Base-by-base conservation (phyloP, 2,329 filamentous ascomycete genomes). In the Simplicillium sp. region DNA sequence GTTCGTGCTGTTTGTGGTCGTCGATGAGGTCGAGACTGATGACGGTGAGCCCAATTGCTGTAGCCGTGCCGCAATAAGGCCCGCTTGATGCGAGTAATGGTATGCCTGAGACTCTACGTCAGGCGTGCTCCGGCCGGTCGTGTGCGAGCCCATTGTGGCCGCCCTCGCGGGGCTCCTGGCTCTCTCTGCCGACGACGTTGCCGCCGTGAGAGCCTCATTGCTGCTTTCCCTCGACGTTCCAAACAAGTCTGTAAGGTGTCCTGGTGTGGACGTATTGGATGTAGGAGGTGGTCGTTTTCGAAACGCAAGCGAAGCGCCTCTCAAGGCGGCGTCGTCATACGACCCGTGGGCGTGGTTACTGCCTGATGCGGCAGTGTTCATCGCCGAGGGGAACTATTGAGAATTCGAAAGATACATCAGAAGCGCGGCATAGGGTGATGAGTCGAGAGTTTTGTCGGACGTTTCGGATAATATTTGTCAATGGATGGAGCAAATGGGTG, bases 261-360 rank as follows among this genome's bases (percentile, higher is more conserved):
- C 20, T 25, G 20, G 20, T 25, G 20, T 25, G 9, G 20, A 25
- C 20, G 20, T 6, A 25, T 5, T 25, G 9, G 20, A 25, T 50
- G 53, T 36, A 41, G 39, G 20, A 20, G 38, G 34, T 31, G 36
- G 29, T n/a, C 39, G 46, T 51, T 29, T 48, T 48, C 28, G 46
- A 39, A 78, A 79, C 15, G 75, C 75, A 18, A 77, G 63, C 11
- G 68, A 70, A 9, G 75, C 75, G 39, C 75, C 75, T 43, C 62
- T 66, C 42, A 77, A 58, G 37, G 71, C 70, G 12, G 54, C 54
- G 48, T 59, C 54, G 46, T 63, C 54, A 40, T 55, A 54, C 40
- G 55, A 52, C 40, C 54, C 59, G 42, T 50, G 46, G 41, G 49
- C 47, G 28, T 54, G 54, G 35, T 9, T 25, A 25, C 20, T 25